Base-by-base conservation (phyloP, 129 eudicot species). In the Tanacetum coccineum region DNA sequence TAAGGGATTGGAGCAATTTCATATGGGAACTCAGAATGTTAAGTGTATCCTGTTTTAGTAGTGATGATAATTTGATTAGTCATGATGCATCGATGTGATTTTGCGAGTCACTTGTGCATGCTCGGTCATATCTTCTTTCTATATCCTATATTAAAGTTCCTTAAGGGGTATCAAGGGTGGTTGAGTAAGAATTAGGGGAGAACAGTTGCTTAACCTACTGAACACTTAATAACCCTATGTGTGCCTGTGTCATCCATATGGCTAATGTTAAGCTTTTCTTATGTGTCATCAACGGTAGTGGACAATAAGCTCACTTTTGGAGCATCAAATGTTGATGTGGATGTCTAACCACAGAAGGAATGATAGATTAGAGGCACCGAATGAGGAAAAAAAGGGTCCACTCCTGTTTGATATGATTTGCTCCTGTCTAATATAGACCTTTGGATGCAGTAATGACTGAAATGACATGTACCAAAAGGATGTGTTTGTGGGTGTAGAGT, bases 51-150 rank as follows among this genome's bases (percentile, higher is more conserved):
- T 4, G 36, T 30, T 30, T 30, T 30, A 4, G 4, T 30, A 4
- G 7, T 30, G 68, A 63, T 63, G 68, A 42, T 42, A 39, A 12
- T 63, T 30, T 63, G n/a, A 63, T 63, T 51, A 63, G 13, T 64
- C 10, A 63, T 12, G 18, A 62, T 63, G 17, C 50, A 39, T 63
- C 9, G 52, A 40, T 63, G 25, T 6, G 48, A 39, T 63, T 10
- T 18, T 22, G 2, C 25, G 30, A 64, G 32, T 64, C 19, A 42
- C 55, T 50, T 10, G 20, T 40, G 50, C 28, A 18, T 62, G 40
- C 67, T 42, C 51, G 17, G 39, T 42, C 49, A 62, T 39, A n/a
- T n/a, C 42, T 62, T 62, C 17, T 50, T 22, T 22, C 25, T 22
- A 22, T 22, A 22, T 22, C 25, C 2, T 22, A 22, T 22, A 1